Evolutionary conservation across 2,329 filamentous ascomycete genomes (phyloP).

Genomic region (Emmonsiellopsis sp.): DNA sequence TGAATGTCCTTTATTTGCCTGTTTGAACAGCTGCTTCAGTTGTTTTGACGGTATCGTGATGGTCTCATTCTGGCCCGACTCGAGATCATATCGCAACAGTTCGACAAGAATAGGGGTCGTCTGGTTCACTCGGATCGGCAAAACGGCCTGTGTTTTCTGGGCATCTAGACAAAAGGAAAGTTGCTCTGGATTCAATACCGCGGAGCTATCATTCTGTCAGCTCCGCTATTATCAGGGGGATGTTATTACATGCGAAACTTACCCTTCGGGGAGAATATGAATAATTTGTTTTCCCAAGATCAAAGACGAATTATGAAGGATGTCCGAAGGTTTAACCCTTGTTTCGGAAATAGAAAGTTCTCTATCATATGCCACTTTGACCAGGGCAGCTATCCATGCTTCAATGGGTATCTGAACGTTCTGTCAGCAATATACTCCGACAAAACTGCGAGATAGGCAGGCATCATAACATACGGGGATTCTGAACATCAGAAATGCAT

Average conservation of each 20-base stretch:
- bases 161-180: conserved; percentile 72
- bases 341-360: conserved; percentile 91
- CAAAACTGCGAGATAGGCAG: not conserved
- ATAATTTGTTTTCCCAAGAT: conserved; percentile 96
- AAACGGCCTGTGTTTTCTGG: conserved; percentile 48
- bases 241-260: conserved; percentile 18
- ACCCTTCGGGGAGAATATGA: conserved; percentile 92
- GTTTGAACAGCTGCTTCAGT: conserved; percentile 63
- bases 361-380: conserved; percentile 80
- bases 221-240: not conserved
- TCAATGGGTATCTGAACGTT: conserved; percentile 58
- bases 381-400: conserved; percentile 60
- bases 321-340: conserved; percentile 76
- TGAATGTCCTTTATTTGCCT: conserved; percentile 51
- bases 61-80: conserved; percentile 68
- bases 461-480: conserved; percentile 52
- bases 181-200: conserved; percentile 72
- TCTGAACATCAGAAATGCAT: conserved; percentile 88
- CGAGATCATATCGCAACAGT: conserved; percentile 75
- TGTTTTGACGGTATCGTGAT: conserved; percentile 67
- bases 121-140: conserved; percentile 90
- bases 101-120: conserved; percentile 84
- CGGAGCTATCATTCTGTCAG: conserved; percentile 50
- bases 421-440: not conserved
- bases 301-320: conserved; percentile 84